phyloP scores from a whole-genome alignment of 495 filamentous ascomycete species.

The Friedmanniomyces simplex region DNA sequence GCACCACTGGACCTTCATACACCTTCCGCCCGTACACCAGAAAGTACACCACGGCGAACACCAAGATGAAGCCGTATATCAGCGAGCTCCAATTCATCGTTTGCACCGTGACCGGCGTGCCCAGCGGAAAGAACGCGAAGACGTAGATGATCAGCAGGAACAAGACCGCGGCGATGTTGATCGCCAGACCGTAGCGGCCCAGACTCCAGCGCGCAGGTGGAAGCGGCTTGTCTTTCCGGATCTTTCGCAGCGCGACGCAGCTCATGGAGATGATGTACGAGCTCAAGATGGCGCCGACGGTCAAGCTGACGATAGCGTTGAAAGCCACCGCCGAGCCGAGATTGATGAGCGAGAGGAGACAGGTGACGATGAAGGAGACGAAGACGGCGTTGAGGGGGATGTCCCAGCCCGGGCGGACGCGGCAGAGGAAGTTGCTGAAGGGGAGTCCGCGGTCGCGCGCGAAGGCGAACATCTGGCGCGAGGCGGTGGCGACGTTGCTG shows the following conservation, averaged over 20 bases:
- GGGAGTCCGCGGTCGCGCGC: constrained; percentile 63
- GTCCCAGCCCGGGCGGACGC: constrained; percentile 48
- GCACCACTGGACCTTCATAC: constrained; percentile 1
- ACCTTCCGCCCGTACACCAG: neutral
- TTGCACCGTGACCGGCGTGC: neutral
- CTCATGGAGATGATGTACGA: constrained; percentile 37
- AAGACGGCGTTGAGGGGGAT: constrained; percentile 60
- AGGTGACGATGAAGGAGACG: constrained; percentile 49
- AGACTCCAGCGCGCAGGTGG: neutral
- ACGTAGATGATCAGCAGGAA: neutral
- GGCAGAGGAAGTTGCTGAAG: constrained; percentile 49
- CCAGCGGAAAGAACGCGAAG: neutral
- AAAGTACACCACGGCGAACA: constrained; percentile 1
- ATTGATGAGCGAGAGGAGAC: constrained; percentile 63
- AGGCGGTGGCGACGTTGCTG: constrained; percentile 5
- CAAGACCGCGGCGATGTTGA: neutral
- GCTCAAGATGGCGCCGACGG: constrained; percentile 57
- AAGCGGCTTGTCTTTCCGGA: neutral
- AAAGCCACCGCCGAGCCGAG: constrained; percentile 57
- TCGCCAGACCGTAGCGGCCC: neutral
- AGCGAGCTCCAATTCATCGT: neutral
- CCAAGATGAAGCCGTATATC: neutral
- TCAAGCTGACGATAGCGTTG: constrained; percentile 57
- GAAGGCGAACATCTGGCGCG: constrained; percentile 39
- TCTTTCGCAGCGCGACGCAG: neutral